A percentile compares a stretch with the other conserved stretches of the same genome.
Conservation (phyloP, 768 basidiomycete genomes). For the Pleurotus platypus region DNA sequence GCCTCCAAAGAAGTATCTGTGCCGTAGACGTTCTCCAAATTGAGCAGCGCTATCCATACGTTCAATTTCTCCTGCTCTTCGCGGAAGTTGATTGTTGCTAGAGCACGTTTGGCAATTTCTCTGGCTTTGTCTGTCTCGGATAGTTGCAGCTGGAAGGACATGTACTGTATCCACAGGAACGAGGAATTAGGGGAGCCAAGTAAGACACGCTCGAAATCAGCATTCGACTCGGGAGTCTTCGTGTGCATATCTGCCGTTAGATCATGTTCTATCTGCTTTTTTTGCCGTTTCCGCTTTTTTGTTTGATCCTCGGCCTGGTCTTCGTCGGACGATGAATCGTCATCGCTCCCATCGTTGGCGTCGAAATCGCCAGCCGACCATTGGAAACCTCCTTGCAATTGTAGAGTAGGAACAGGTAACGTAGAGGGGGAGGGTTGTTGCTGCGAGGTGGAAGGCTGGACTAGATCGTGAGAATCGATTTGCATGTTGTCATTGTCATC, state of each 20-base stretch:
- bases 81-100: constrained; percentile 87
- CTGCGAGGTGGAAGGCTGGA: constrained; percentile 36
- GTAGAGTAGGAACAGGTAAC: constrained; percentile 24
- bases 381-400: constrained; percentile 62
- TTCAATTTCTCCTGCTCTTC: constrained; percentile 97
- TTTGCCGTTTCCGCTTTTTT: constrained; percentile 66
- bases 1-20: constrained; percentile 74
- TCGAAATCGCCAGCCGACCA: constrained; percentile 51
- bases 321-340: constrained; percentile 45
- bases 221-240: constrained; percentile 82
- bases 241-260: constrained; percentile 86
- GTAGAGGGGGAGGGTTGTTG: constrained; percentile 24
- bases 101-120: constrained; percentile 78
- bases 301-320: constrained; percentile 40
- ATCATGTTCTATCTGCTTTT: constrained; percentile 73
- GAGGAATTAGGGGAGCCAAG: constrained; percentile 96
- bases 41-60: constrained; percentile 95
- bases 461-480: constrained; percentile 38
- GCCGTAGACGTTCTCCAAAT: constrained; percentile 92
- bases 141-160: constrained; percentile 98
- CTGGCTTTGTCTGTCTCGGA: constrained; percentile 95
- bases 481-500: constrained; percentile 40
- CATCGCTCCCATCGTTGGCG: constrained; percentile 35
- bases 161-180: constrained; percentile 98
- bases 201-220: constrained; percentile 91